Base-by-base conservation (phyloP, 164 flowering plant species). In the Cinnamomum chago region DNA sequence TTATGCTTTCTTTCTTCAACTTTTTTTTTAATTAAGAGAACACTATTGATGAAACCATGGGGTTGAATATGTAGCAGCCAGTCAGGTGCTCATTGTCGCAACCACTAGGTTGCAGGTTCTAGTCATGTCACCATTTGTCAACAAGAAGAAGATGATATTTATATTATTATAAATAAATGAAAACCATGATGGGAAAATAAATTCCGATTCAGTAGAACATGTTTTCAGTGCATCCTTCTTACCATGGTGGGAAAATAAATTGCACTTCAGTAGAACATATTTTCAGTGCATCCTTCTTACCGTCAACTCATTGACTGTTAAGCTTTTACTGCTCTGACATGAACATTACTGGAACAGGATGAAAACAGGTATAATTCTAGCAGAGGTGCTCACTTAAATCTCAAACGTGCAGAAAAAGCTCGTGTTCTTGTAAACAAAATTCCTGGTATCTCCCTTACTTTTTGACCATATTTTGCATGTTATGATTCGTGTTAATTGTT, bases 401-500 rank as follows among this genome's bases (percentile, higher is more conserved):
- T 95, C 78, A 95, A 95, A 88, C 92, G 98, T 52, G 98, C 98
- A 72, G 98, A 95, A 76, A 95, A 93, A 81, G 98, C 98, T 70
- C 86, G 98, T 30, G 79, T 91, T 76, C 80, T 93, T 75, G 97
- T 95, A 58, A 90, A 84, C 86, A 95, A 95, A 84, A 92, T 95
- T 79, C 95, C 98, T 78, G 97, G 98, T 91, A 86, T 72, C 40
- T 67, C 33, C 18, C 30, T n/a, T 3, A n/a, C 23, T 47, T 10
- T 17, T 22, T 35, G 4, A 64, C 28, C 67, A 12, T 24, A 64
- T 25, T 25, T 64, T 23, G 3, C 14, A 22, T 64, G 67, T 64
- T 17, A 40, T 40, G 47, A 40, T 9, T 40, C 2, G 47, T 40
- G 47, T 9, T 40, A 7, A 40, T 5, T 40, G 47, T 40, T 40